Evolutionary conservation across 352 stramenopile genomes (phyloP).

Genomic region (Blastocystis sp.): DNA sequence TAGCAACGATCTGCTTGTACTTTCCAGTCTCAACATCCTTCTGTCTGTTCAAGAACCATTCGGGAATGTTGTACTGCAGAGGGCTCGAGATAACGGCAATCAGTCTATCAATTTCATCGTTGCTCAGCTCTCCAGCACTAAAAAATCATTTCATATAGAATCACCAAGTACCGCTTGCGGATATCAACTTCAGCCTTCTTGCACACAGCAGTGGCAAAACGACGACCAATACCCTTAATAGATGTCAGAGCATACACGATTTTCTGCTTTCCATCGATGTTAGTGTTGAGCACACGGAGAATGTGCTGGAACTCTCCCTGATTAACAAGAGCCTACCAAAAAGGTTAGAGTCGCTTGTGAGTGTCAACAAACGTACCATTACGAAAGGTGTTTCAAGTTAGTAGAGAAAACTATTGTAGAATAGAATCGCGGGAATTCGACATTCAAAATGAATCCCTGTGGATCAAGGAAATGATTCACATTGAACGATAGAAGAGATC

Average conservation of each 20-base stretch:
- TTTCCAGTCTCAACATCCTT: constrained; percentile 99
- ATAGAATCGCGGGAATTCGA: background rate
- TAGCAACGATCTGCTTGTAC: constrained; percentile 92
- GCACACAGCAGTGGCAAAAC: constrained; percentile 87
- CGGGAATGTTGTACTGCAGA: constrained; percentile 96
- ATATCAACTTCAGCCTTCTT: constrained; percentile 98
- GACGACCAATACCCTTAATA: constrained; percentile 82
- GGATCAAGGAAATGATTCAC: background rate
- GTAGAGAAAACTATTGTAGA: background rate
- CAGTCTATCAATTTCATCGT: constrained; percentile 98
- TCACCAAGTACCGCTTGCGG: background rate
- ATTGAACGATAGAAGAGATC: background rate
- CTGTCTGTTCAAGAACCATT: constrained; percentile 99
- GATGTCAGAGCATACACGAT: constrained; percentile 83
- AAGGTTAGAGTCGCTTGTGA: background rate
- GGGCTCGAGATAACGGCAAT: constrained; percentile 98
- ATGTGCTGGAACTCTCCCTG: constrained; percentile 89
- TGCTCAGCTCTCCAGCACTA: constrained; percentile 88
- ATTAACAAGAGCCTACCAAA: constrained; percentile 35
- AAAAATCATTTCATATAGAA: background rate
- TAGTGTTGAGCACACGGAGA: constrained; percentile 99
- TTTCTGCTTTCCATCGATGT: constrained; percentile 87
- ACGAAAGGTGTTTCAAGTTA: constrained; percentile 60
- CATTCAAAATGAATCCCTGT: background rate
- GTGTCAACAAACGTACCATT: constrained; percentile 8